These are phyloP conservation scores for Colletotrichum sp. DNA, from an alignment of 2,329 filamentous ascomycete species.

Conservation along the genomic window DNA sequence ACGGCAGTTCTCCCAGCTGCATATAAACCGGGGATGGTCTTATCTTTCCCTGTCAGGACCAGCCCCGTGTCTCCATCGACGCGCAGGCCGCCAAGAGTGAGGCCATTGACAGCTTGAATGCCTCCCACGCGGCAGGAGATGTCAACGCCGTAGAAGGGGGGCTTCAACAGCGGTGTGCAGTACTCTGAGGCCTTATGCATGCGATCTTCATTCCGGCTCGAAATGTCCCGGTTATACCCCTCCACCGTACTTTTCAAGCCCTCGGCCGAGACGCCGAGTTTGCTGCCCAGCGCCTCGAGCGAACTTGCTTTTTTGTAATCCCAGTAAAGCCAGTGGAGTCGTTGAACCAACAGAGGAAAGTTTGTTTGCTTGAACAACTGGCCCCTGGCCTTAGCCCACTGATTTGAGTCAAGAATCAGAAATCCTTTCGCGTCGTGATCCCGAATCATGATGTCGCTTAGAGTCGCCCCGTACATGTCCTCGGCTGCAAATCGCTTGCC, in stretches of 20 bases:
- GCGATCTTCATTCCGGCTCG: background rate
- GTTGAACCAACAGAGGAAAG: background rate
- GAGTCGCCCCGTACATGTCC: slow-evolving; percentile 9
- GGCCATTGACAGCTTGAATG: background rate
- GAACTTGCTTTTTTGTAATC: background rate
- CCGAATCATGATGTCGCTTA: slow-evolving; percentile 11
- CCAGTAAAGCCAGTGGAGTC: background rate
- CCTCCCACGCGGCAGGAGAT: background rate
- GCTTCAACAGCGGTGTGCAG: background rate
- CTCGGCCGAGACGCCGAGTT: background rate
- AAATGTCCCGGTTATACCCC: background rate
- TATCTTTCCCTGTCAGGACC: background rate
- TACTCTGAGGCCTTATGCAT: background rate
- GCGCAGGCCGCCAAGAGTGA: background rate
- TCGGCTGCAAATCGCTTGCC: background rate
- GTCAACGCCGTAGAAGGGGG: background rate
- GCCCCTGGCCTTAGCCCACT: slow-evolving; percentile 7
- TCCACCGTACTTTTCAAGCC: background rate
- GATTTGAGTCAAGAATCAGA: slow-evolving; percentile 17
- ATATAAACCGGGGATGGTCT: background rate
- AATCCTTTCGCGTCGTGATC: background rate
- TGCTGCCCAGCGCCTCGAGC: background rate
- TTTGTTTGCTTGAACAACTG: slow-evolving; percentile 11
- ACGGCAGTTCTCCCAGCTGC: background rate
- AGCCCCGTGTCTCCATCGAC: background rate